Base-by-base conservation (phyloP, 2,329 filamentous ascomycete genomes). In the Stagonosporopsis chrysanthemi region DNA sequence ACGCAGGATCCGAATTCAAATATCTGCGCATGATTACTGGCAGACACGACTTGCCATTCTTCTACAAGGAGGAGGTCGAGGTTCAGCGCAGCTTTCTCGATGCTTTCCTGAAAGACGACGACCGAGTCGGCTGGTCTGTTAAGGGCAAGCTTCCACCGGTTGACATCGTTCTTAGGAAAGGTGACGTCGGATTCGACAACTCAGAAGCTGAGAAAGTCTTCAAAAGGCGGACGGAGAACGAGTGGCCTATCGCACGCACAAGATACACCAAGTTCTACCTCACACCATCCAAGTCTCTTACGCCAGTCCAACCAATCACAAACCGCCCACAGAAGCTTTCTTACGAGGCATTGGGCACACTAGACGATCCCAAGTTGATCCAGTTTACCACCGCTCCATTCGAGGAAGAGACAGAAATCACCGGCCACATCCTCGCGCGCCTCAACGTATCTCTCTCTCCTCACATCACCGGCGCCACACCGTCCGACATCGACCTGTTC, bases 11-110 rank as follows among this genome's bases (percentile, higher is more conserved):
- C 0, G 79, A 86, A 56, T 78, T 86, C 59, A 91, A 91, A 71
- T 91, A 88, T 62, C 79, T 91, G 0, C 83, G 88, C 6, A 86
- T 90, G 70, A 88, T 90, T 67, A 87, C 84, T 0, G 88, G 89
- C 2, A 82, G 89, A 0, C 88, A 91, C 60, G 88, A 91, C 64
- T 78, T 91, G 1, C 88, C 88, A 0, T 90, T 91, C 70, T 91
- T 90, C 75, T 90, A 90, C 68, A 73, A 82, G 1, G 85, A 90
- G 44, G 86, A 90, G 60, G 88, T 89, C 0, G 85, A 88, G 58
- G 64, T 91, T 0, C 89, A 91, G 67, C 81, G 79, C 43, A 85
- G 83, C 62, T 91, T 91, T 70, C 76, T 91, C 0, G 86, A 90
- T 56, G 88, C 88, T 0, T 91, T 91, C 67, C 80, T 91, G 33